phyloP scores from a whole-genome alignment of 306 rosid genomes.

The Lathyrus aphaca region DNA sequence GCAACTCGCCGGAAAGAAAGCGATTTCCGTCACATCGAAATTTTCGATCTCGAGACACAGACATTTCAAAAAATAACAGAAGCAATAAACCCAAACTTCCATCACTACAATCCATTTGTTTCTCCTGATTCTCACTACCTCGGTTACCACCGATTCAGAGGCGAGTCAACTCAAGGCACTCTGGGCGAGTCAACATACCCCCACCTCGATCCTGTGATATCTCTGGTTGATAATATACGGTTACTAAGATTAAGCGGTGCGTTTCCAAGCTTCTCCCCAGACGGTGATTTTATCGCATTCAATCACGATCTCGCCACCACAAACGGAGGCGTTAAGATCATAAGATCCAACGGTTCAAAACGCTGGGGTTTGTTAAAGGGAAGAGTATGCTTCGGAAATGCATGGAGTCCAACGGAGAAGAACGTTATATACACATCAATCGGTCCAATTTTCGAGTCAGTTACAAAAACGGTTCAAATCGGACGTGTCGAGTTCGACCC shows the following conservation, averaged over 20 bases:
- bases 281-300: constrained; percentile 57
- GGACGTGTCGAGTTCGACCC: constrained; percentile 61
- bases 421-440: constrained; percentile 72
- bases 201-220: constrained; percentile 48
- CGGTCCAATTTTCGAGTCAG: constrained; percentile 69
- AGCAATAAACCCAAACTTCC: constrained; percentile 53
- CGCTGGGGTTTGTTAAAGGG: constrained; percentile 63
- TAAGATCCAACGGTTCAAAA: constrained; percentile 66
- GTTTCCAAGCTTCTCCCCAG: constrained; percentile 70
- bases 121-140: constrained; percentile 56
- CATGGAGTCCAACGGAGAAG: constrained; percentile 68
- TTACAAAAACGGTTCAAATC: constrained; percentile 64
- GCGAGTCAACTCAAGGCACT: constrained; percentile 52
- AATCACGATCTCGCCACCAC: constrained; percentile 38
- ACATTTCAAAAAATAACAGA: constrained; percentile 56
- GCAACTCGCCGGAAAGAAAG: constrained; percentile 66
- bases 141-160: constrained; percentile 87
- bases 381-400: constrained; percentile 60
- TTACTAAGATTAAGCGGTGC: constrained; percentile 62
- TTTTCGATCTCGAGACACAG: constrained; percentile 50
- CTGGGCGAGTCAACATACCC: constrained; percentile 63
- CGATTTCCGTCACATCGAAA: constrained; percentile 67
- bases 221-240: constrained; percentile 51
- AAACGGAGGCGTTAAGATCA: constrained; percentile 48
- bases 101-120: constrained; percentile 86